Conservation (phyloP, 2,329 filamentous ascomycete genomes). For the Ascocoryne sarcoides region DNA sequence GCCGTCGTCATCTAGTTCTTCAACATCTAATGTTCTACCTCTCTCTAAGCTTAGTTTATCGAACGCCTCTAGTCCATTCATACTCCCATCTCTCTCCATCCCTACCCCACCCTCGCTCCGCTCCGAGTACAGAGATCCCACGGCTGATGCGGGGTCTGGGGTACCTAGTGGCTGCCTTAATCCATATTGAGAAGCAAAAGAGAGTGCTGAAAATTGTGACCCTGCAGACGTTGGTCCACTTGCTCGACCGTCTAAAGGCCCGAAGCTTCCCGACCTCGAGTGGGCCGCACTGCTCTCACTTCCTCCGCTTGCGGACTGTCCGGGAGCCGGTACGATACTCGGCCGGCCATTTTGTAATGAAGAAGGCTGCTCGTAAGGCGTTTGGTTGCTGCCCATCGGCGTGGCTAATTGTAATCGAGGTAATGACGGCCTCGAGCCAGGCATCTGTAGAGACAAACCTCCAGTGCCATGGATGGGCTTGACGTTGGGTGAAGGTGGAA, state of each 20-base stretch:
- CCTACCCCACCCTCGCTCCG: slow-evolving; percentile 63
- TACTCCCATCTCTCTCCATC: slow-evolving; percentile 78
- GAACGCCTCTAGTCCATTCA: slow-evolving; percentile 67
- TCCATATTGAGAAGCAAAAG: slow-evolving; percentile 65
- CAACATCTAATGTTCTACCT: slow-evolving; percentile 77
- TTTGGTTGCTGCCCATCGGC: slow-evolving; percentile 71
- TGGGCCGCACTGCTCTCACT: slow-evolving; percentile 74
- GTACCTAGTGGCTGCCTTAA: slow-evolving; percentile 62
- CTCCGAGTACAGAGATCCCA: slow-evolving; percentile 77
- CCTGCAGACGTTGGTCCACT: slow-evolving; percentile 80
- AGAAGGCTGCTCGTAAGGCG: slow-evolving; percentile 57
- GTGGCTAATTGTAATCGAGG: slow-evolving; percentile 82
- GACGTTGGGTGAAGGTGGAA: slow-evolving; percentile 76
- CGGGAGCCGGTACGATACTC: slow-evolving; percentile 40
- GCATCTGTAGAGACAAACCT: slow-evolving; percentile 25
- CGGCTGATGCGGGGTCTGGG: slow-evolving; percentile 80
- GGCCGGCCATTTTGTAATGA: slow-evolving; percentile 27
- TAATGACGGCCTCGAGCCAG: slow-evolving; percentile 43
- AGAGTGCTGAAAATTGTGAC: slow-evolving; percentile 77
- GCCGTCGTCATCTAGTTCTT: slow-evolving; percentile 88
- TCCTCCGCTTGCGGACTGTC: slow-evolving; percentile 61
- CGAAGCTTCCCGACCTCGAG: slow-evolving; percentile 78
- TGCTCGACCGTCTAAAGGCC: slow-evolving; percentile 61
- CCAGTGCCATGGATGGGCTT: slow-evolving; percentile 52
- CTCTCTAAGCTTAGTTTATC: slow-evolving; percentile 76